Percentiles rank a stretch among this genome's conserved stretches.
These are phyloP conservation scores for Cladosporium sp. DNA, from an alignment of 2,329 filamentous ascomycete species.

Conservation along the genomic window DNA sequence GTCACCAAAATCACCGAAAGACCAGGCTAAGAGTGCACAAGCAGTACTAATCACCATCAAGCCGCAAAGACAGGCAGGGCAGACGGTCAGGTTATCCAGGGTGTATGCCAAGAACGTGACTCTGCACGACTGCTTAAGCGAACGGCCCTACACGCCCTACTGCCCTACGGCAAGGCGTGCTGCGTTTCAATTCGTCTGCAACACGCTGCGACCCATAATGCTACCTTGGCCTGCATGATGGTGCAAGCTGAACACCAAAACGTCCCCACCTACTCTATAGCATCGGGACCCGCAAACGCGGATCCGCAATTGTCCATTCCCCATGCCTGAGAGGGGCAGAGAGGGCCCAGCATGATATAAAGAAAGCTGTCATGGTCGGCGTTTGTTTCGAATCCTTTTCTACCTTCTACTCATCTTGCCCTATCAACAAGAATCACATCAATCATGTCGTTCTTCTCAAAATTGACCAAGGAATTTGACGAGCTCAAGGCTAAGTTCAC, in stretches of 20 bases:
- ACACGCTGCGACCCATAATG: constrained; percentile 8
- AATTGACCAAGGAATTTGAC: constrained; percentile 48
- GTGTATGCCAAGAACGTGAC: constrained; percentile 1
- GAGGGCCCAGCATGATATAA: constrained; percentile 16
- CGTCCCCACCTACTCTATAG: constrained; percentile 7
- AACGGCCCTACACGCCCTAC: constrained; percentile 7
- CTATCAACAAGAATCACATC: background rate
- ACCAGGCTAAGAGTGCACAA: background rate
- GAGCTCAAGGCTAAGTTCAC: constrained; percentile 39
- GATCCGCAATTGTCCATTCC: background rate
- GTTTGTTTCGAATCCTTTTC: background rate
- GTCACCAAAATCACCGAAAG: background rate
- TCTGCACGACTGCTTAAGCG: constrained; percentile 10
- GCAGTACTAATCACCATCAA: background rate
- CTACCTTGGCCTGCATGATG: constrained; percentile 17
- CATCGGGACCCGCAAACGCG: constrained; percentile 5
- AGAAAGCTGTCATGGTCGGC: constrained; percentile 17
- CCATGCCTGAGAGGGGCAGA: constrained; percentile 1
- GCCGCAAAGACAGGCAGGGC: background rate
- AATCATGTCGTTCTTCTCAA: constrained; percentile 49
- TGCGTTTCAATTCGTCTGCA: constrained; percentile 9
- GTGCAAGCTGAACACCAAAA: constrained; percentile 14
- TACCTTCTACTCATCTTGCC: background rate
- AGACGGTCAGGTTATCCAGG: background rate
- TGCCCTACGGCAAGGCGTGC: background rate